Base-by-base conservation (phyloP, 306 rosid genomes). In the Quercus wislizeni region DNA sequence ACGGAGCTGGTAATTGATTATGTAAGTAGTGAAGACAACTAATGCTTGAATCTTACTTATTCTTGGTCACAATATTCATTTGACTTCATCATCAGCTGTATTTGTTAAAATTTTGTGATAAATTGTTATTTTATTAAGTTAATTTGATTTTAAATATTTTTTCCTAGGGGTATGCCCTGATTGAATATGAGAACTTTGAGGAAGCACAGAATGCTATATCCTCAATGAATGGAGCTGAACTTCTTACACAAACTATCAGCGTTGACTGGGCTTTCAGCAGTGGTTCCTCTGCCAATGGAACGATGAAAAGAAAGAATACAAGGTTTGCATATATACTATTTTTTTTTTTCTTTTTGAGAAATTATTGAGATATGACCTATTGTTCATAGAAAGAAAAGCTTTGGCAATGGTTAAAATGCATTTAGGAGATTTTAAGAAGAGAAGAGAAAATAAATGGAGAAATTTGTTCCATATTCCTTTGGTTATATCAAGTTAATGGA, bases 181-280 rank as follows among this genome's bases (percentile, higher is more conserved):
- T 89, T 43, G 92, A 89, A 59, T 89, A 84, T 3, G 92, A 84
- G 82, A 84, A 21, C 65, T 86, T 79, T 73, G 87, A 80, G 77
- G 90, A 89, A 85, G 99, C 99, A 62, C 92, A 91, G 27, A 90
- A 86, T 82, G 99, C 99, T 51, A 93, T 92, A 83, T 83, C 91
- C 72, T 86, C 85, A 65, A 83, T 95, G 97, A 92, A 95, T 79
- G 99, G 97, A 38, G 82, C 92, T 80, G 91, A 82, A 74, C 87
- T 95, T 67, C 97, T 95, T 55, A 88, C 92, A 8, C 98, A 93
- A 84, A 84, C 82, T 68, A 73, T 95, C 72, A 81, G 41, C 56
- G 99, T 93, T 72, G 99, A 95, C 74, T 95, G 99, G 99, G 97
- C 99, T 63, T 95, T 95, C 83, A 95, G 96, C 87, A 92, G 91